phyloP scores from a whole-genome alignment of 306 rosid genomes.

The Rubus idaeus region DNA sequence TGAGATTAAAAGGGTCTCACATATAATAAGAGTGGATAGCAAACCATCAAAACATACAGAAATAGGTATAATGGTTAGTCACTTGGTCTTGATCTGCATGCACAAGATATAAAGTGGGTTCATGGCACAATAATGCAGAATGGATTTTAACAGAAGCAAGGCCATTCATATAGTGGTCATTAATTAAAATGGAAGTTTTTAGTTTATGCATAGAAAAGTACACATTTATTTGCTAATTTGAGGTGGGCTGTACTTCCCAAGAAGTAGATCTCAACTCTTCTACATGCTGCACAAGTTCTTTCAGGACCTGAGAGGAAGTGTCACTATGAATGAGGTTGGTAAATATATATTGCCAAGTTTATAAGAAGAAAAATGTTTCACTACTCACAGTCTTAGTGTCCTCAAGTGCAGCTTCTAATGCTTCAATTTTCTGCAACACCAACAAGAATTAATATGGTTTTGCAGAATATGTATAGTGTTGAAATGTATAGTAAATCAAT shows the following conservation, averaged over 20 bases:
- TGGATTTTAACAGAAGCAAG: background rate
- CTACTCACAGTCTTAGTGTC: conserved; percentile 64
- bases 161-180: background rate
- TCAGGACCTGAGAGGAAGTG: conserved; percentile 51
- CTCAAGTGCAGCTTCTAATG: conserved; percentile 62
- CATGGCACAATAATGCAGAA: too few relatives aligned
- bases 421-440: conserved; percentile 64
- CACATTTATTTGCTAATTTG: conserved; percentile 12
- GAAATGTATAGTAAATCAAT: background rate
- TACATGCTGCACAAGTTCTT: conserved; percentile 38
- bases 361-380: background rate
- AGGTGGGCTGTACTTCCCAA: background rate
- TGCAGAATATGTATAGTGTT: background rate
- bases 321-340: background rate
- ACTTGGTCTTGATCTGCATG: too few relatives aligned
- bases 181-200: background rate
- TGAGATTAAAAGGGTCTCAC: too few relatives aligned
- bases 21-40: too few relatives aligned
- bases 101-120: too few relatives aligned
- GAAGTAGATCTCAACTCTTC: conserved; percentile 26
- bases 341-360: background rate
- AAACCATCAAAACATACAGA: too few relatives aligned
- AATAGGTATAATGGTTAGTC: too few relatives aligned
- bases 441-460: conserved; percentile 12
- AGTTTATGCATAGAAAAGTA: background rate